Evolutionary conservation across 257 asterid genomes (phyloP), one percentile per base, ranked within the genome.

Genomic region (Scutellaria galericulata): DNA sequence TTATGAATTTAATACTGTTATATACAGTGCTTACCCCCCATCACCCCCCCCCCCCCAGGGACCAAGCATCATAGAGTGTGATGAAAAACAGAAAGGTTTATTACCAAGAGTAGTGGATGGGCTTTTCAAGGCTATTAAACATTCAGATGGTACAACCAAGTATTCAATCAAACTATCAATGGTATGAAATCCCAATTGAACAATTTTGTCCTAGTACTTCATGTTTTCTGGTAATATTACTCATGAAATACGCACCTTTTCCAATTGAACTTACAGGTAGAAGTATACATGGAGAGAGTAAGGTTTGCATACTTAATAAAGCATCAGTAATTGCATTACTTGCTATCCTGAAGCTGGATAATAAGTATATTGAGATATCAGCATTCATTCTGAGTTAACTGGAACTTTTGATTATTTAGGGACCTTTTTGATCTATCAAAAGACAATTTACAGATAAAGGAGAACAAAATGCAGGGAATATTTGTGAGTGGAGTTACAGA

Each of bases 221-320:
- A 13, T 18, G 22, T 54, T 82, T 59, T 44, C 61, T 59, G 68
- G 40, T 62, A 51, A 63, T 58, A 68, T 59, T 61, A 41, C 57
- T 67, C 18, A 66, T 51, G 15, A 37, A 47, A 31, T 48, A 14
- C 64, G 74, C 51, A 11, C 66, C 62, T 65, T 60, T 70, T 64
- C 50, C 52, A 55, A 77, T 12, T 78, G 71, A 68, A 59, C 65
- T 78, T 79, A 55, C 88, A 91, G 97, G 97, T 85, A 44, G 97
- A 91, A 86, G 86, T 91, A 60, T 89, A 89, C 77, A 83, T 89
- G 95, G 97, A 91, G 84, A 91, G 82, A 89, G 87, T 91, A 57
- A 91, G 97, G 97, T 91, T 48, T 54, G 91, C 67, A 76, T 18
- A 18, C 71, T 66, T 31, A 56, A 78, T 68, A 60, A 69, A 72